Percentiles rank a stretch among this genome's conserved stretches.
Conservation (phyloP, 257 asterid genomes). For the Dorcoceras hygrometricum region DNA sequence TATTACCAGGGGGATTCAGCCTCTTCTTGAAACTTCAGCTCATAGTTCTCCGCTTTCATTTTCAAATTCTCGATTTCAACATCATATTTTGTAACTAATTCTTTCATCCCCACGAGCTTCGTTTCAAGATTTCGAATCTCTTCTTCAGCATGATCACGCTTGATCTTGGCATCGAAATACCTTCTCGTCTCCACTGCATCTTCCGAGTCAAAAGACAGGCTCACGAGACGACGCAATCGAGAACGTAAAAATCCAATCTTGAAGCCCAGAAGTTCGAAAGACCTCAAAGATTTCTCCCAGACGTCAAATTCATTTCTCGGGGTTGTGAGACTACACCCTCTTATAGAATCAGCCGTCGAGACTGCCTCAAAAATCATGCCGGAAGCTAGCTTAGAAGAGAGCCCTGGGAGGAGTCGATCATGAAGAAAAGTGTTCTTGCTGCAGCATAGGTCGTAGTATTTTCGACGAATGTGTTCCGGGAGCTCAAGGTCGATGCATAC, state of each 20-base stretch:
- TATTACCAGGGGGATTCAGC: constrained; percentile 41
- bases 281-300: constrained; percentile 51
- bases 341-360: constrained; percentile 37
- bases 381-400: constrained; percentile 38
- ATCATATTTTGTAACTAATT: constrained; percentile 26
- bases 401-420: constrained; percentile 38
- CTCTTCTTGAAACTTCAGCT: constrained; percentile 39
- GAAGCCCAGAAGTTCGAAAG: constrained; percentile 53
- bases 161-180: constrained; percentile 37
- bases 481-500: constrained; percentile 58
- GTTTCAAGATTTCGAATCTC: constrained; percentile 42
- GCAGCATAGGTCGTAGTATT: constrained; percentile 61
- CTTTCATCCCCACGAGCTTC: constrained; percentile 44
- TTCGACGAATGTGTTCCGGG: constrained; percentile 42
- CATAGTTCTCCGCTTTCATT: constrained; percentile 40
- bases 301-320: constrained; percentile 37
- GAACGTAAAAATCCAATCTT: constrained; percentile 39
- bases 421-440: constrained; percentile 50
- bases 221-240: constrained; percentile 30
- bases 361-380: constrained; percentile 47
- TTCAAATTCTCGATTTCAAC: constrained; percentile 31
- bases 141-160: constrained; percentile 24
- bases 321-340: constrained; percentile 43
- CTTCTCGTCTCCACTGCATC: constrained; percentile 33
- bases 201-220: constrained; percentile 39